Percentiles rank a stretch among this genome's conserved stretches.
phyloP scores from a whole-genome alignment of 768 basidiomycete genomes.

The Lentinula raphanica region DNA sequence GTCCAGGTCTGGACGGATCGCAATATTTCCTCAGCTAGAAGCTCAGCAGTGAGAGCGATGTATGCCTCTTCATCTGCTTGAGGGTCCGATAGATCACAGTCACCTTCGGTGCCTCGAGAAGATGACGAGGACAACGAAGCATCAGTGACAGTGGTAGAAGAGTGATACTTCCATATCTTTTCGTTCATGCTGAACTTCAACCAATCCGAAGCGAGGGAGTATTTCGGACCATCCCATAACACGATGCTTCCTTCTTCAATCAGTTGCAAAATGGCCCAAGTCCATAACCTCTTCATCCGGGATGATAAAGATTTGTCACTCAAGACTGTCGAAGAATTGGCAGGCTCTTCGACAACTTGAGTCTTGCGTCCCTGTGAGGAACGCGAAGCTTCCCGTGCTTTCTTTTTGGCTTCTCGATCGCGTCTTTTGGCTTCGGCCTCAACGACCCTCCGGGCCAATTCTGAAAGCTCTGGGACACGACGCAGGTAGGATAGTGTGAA shows the following conservation, averaged over 20 bases:
- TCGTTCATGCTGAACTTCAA: conserved; percentile 12
- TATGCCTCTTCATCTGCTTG: conserved; percentile 59
- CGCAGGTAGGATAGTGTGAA: conserved; percentile 73
- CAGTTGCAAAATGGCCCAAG: conserved; percentile 57
- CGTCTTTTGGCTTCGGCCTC: conserved; percentile 54
- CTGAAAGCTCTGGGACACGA: conserved; percentile 66
- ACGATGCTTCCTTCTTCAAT: conserved; percentile 71
- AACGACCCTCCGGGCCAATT: conserved; percentile 61
- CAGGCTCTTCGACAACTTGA: background rate
- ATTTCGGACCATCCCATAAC: conserved; percentile 62
- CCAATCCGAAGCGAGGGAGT: conserved; percentile 21
- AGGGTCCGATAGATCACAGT: conserved; percentile 57
- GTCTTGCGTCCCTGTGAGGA: background rate
- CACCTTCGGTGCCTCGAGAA: conserved; percentile 19
- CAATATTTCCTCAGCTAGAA: conserved; percentile 45
- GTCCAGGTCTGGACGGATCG: conserved; percentile 36
- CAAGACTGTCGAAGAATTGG: background rate
- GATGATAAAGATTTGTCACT: conserved; percentile 22
- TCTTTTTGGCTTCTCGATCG: conserved; percentile 43
- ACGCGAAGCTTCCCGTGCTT: conserved; percentile 26
- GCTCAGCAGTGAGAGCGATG: conserved; percentile 49
- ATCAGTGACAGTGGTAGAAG: conserved; percentile 22
- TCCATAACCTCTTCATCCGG: conserved; percentile 67
- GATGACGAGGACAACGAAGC: conserved; percentile 24
- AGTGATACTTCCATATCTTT: conserved; percentile 41